Conservation (phyloP, 768 basidiomycete species). For the Chalciporus pseudorubinellus region DNA sequence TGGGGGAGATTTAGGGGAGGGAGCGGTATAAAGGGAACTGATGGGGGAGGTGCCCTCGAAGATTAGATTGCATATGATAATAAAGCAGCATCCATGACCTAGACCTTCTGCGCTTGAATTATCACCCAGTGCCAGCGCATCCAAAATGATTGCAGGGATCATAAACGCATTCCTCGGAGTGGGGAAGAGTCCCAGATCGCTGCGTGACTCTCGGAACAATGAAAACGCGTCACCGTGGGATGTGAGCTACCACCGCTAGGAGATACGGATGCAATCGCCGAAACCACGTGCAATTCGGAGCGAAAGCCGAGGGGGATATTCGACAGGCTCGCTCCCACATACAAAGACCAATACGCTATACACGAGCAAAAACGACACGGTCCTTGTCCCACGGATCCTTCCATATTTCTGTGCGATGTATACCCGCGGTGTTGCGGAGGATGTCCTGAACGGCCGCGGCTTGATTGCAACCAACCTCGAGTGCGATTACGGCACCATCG, state of each 20-base stretch:
- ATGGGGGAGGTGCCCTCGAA: neutral
- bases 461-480: constrained; percentile 81
- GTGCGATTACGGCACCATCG: constrained; percentile 55
- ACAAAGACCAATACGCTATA: constrained; percentile 23
- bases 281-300: neutral
- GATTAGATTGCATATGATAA: neutral
- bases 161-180: neutral
- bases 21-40: no score
- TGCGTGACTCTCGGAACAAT: neutral
- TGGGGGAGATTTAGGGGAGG: constrained; percentile 22
- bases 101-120: neutral
- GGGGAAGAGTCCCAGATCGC: neutral
- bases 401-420: constrained; percentile 65
- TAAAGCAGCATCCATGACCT: neutral
- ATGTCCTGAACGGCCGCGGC: constrained; percentile 60
- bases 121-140: neutral
- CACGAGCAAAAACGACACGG: constrained; percentile 63
- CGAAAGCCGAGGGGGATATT: neutral
- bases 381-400: constrained; percentile 75
- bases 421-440: constrained; percentile 44
- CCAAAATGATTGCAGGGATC: neutral
- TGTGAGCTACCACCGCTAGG: neutral
- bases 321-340: neutral
- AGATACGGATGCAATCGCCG: neutral
- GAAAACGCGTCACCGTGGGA: neutral